phyloP scores from a whole-genome alignment of 1,139 yeast genomes.

The Candida sp. region DNA sequence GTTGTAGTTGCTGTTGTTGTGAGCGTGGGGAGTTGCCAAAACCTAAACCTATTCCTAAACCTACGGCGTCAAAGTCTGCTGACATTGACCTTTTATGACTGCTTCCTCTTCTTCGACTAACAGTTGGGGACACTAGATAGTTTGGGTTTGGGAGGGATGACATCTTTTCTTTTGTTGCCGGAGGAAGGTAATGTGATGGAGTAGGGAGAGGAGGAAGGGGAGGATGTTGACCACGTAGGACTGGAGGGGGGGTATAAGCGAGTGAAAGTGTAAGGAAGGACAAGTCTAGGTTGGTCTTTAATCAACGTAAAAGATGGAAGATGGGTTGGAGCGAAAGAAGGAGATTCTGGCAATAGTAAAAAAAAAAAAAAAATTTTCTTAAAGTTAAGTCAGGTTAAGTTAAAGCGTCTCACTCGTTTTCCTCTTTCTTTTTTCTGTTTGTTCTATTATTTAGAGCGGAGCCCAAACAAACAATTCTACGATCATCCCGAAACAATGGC shows the following conservation, averaged over 20 bases:
- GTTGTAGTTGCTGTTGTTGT: background rate
- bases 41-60: conserved; percentile 29
- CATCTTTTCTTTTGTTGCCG: conserved; percentile 14
- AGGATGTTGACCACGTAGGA: background rate
- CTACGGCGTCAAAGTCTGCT: conserved; percentile 66
- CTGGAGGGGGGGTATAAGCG: background rate
- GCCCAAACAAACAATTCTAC: too few species aligned
- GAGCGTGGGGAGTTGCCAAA: conserved; percentile 32
- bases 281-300: conserved; percentile 1
- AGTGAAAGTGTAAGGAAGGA: background rate
- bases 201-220: background rate
- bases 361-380: too few species aligned
- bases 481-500: too few species aligned
- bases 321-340: background rate
- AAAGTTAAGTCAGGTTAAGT: too few species aligned
- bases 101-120: conserved; percentile 48
- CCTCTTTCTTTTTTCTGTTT: too few species aligned
- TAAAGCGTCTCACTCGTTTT: too few species aligned
- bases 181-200: background rate
- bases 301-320: background rate
- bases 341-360: background rate
- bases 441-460: too few species aligned
- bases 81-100: conserved; percentile 72
- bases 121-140: conserved; percentile 16
- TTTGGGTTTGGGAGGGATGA: conserved; percentile 17